Evolutionary conservation across 345 rosid genomes (phyloP), one percentile per base, ranked within the genome.

Genomic region (Ailanthus altissimus): DNA sequence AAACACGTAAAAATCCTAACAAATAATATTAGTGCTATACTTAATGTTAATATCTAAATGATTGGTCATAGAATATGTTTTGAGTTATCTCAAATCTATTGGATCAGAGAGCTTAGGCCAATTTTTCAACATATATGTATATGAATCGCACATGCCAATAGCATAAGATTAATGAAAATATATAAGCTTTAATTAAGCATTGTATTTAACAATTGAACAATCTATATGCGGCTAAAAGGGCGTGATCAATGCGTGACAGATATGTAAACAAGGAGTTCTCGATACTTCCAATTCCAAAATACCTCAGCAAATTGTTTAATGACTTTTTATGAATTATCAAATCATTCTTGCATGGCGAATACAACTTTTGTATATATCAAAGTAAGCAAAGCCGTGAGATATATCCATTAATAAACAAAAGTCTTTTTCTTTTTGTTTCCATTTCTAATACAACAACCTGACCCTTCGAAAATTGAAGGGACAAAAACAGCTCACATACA

Each of bases 241-340:
- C 5, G 2, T n/a, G 59, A n/a, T 28, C 54, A 78, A 28, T 43
- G 66, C 72, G 23, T 40, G 73, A 56, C 73, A 70, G 50, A 47
- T 70, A 11, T 46, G n/a, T 18, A 13, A 40, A 65, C 45, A 21
- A 54, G n/a, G 45, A 61, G 59, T 58, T 56, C 42, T 67, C 64
- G 65, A 76, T 76, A 16, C 13, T 76, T 57, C 42, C 80, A 10
- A 76, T 76, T 57, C 42, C 80, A 10, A 76, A 76, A 76, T 26
- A 56, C 4, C 28, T 40, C 49, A 18, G 40, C 36, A 36, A 47
- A 53, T 63, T 18, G 62, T 72, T 50, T 62, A 58, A 36, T 54
- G 23, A 40, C 63, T 63, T 58, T 21, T 51, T 42, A 18, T 1
- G 49, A 62, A 72, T 18, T 15, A 69, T 49, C 56, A 67, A 62